Percentiles rank a stretch among this genome's conserved stretches.
Evolutionary conservation across 2,329 filamentous ascomycete genomes (phyloP).

Genomic region (Thelonectria olida): DNA sequence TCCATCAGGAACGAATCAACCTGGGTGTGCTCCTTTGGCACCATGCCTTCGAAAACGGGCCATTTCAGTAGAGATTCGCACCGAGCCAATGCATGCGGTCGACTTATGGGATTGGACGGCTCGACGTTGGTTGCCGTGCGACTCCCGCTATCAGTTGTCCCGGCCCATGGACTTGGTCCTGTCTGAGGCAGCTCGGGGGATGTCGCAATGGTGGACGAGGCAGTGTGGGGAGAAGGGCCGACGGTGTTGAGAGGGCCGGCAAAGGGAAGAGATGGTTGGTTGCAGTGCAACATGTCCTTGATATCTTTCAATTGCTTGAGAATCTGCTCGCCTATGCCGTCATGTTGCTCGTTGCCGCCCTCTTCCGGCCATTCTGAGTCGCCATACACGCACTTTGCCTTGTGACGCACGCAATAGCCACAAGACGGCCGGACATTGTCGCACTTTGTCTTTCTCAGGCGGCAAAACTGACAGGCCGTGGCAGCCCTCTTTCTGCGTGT

Average conservation of each 20-base stretch:
- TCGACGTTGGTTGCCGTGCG: background rate
- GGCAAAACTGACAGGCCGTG: conserved; percentile 27
- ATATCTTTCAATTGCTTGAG: conserved; percentile 22
- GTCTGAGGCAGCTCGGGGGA: background rate
- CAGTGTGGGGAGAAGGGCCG: background rate
- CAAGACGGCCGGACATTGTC: conserved; percentile 25
- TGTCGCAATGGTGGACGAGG: background rate
- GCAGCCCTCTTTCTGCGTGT: conserved; percentile 24
- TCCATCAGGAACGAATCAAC: conserved; percentile 25
- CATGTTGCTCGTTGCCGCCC: background rate
- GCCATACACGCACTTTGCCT: conserved; percentile 23
- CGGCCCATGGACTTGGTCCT: background rate
- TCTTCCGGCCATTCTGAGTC: conserved; percentile 13
- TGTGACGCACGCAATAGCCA: conserved; percentile 20
- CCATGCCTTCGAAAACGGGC: conserved; percentile 16
- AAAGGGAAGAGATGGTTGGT: background rate
- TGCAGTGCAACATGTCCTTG: conserved; percentile 11
- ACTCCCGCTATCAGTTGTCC: background rate
- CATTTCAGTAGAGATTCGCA: conserved; percentile 22
- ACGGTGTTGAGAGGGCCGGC: background rate
- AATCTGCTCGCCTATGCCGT: conserved; percentile 15
- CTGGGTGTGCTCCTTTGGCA: conserved; percentile 1
- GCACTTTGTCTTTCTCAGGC: conserved; percentile 26
- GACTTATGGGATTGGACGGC: background rate
- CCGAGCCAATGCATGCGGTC: conserved; percentile 13